Conservation (phyloP, 305 asterid genomes). For the Vinca major region DNA sequence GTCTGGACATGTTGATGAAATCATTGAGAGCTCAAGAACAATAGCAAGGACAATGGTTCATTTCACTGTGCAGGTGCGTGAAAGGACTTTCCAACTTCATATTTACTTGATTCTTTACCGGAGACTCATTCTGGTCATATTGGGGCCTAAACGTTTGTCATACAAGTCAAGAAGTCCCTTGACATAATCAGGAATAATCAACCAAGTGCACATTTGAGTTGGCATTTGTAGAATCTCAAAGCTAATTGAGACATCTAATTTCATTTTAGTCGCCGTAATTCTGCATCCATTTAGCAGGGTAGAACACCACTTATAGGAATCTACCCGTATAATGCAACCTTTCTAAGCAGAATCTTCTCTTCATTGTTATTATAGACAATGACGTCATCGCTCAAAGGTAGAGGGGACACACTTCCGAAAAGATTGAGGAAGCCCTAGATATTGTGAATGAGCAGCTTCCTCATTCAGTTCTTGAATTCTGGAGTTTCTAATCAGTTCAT, state of each 20-base stretch:
- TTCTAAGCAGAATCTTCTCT: not conserved
- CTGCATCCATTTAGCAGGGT: not conserved
- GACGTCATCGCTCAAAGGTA: slow-evolving; percentile 38
- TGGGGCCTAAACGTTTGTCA: too few species aligned
- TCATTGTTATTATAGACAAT: slow-evolving; percentile 40
- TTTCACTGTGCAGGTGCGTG: slow-evolving; percentile 69
- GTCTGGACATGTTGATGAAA: slow-evolving; percentile 61
- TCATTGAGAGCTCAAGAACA: slow-evolving; percentile 62
- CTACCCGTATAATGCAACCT: not conserved
- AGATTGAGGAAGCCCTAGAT: slow-evolving; percentile 78
- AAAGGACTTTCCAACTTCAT: not conserved
- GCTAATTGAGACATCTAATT: not conserved
- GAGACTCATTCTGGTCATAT: not conserved
- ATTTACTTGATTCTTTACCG: not conserved
- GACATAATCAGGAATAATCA: too few species aligned
- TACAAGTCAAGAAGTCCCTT: too few species aligned
- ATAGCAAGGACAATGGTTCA: slow-evolving; percentile 82
- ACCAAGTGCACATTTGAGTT: not conserved
- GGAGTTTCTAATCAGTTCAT: not conserved
- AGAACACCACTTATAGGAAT: not conserved
- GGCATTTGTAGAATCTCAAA: not conserved
- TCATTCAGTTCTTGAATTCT: slow-evolving; percentile 4
- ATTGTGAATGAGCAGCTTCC: slow-evolving; percentile 67
- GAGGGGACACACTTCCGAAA: slow-evolving; percentile 37
- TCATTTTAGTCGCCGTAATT: not conserved